These are phyloP conservation scores for Solanum etuberosum DNA, from an alignment of 257 asterid species.

Conservation along the genomic window DNA sequence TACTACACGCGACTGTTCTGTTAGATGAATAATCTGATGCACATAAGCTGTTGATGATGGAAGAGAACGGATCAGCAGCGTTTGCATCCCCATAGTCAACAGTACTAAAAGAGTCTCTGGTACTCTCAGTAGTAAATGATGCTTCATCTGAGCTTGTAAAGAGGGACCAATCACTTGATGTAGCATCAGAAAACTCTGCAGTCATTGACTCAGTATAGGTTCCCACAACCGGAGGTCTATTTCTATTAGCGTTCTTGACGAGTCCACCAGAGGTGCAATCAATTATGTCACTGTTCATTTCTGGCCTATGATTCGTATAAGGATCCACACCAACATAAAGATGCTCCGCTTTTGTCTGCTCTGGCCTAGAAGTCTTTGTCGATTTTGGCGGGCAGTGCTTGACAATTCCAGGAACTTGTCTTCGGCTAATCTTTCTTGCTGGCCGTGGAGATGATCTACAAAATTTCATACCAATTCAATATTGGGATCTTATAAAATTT, in stretches of 20 bases:
- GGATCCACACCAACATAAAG: constrained; percentile 8
- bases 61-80: constrained; percentile 30
- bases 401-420: constrained; percentile 12
- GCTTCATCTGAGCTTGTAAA: constrained; percentile 80
- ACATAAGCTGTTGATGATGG: constrained; percentile 37
- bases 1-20: constrained; percentile 33
- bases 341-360: constrained; percentile 16
- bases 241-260: constrained; percentile 21
- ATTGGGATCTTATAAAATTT: neutral
- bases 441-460: constrained; percentile 63
- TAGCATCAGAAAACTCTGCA: constrained; percentile 40
- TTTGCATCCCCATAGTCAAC: constrained; percentile 36
- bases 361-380: constrained; percentile 24
- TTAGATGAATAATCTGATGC: constrained; percentile 27
- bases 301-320: constrained; percentile 8
- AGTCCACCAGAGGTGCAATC: constrained; percentile 12
- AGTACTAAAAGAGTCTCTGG: constrained; percentile 73
- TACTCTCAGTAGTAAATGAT: constrained; percentile 76
- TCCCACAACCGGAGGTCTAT: constrained; percentile 14
- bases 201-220: constrained; percentile 12
- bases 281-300: neutral
- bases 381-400: constrained; percentile 23
- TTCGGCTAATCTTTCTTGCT: constrained; percentile 18
- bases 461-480: neutral
- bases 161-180: constrained; percentile 60